A percentile compares a stretch with the other conserved stretches of the same genome.
Conservation (phyloP, 2,329 filamentous ascomycete genomes). For the Trichoderma endophyticum region DNA sequence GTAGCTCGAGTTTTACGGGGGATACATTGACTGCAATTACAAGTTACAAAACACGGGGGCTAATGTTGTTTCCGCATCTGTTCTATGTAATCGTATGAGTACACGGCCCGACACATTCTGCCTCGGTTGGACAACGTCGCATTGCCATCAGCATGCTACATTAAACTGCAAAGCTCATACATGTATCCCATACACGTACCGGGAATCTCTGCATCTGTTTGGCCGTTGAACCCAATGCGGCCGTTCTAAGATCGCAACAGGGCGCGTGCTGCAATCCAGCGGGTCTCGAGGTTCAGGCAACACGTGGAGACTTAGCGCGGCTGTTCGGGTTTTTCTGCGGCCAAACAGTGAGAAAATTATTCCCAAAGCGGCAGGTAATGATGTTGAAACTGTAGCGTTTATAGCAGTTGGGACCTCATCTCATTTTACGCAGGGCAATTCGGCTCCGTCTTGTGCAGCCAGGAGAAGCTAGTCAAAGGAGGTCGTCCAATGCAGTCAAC, state of each 20-base stretch:
- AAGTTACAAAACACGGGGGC: not conserved
- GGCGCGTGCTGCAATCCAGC: not conserved
- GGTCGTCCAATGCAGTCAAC: not conserved
- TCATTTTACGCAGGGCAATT: not conserved
- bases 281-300: not conserved
- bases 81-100: not conserved
- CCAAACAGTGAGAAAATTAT: slow-evolving; percentile 1
- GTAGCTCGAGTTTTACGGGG: not conserved
- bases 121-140: not conserved
- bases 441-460: not conserved
- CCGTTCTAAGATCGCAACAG: not conserved
- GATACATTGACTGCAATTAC: not conserved
- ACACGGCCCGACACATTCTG: not conserved
- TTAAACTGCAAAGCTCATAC: not conserved
- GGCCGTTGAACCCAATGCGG: not conserved
- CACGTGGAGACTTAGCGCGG: not conserved
- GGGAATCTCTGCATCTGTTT: not conserved
- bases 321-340: not conserved
- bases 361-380: not conserved
- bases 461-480: not conserved
- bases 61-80: not conserved
- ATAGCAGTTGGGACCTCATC: not conserved
- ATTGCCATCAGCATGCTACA: not conserved
- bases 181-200: not conserved
- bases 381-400: not conserved